phyloP scores from a whole-genome alignment of 2,329 filamentous ascomycete species.

The Diaporthe velutina region DNA sequence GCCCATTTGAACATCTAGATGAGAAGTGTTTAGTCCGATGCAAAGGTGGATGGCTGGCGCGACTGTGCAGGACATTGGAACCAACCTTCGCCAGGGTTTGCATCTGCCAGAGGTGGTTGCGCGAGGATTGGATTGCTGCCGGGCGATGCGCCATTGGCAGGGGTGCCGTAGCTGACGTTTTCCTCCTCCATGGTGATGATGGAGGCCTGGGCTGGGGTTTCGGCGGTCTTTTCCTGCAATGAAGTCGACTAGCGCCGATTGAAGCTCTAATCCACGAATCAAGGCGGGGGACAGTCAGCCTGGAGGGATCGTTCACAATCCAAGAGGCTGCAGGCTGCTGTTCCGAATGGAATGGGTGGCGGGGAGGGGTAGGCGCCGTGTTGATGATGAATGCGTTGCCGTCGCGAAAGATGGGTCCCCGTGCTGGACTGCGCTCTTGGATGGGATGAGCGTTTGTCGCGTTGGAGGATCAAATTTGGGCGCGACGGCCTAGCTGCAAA shows the following conservation, averaged over 20 bases:
- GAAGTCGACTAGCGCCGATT: neutral
- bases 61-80: neutral
- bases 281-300: neutral
- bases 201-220: conserved; percentile 41
- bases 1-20: conserved; percentile 73
- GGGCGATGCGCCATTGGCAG: conserved; percentile 68
- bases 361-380: conserved; percentile 26
- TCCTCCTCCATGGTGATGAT: conserved; percentile 68
- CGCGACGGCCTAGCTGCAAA: conserved; percentile 32
- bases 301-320: conserved; percentile 3
- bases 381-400: conserved; percentile 33
- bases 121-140: conserved; percentile 68
- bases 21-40: neutral
- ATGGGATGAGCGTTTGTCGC: conserved; percentile 34
- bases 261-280: conserved; percentile 39
- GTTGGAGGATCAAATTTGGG: conserved; percentile 38
- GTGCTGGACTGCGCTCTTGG: conserved; percentile 30
- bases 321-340: neutral
- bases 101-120: conserved; percentile 64
- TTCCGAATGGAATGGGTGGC: neutral
- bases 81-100: conserved; percentile 61
- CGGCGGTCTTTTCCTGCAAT: conserved; percentile 12
- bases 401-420: conserved; percentile 39
- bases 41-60: neutral
- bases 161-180: conserved; percentile 68